Evolutionary conservation across 208 protist genomes (phyloP).

Genomic region (Kentomonas sorsogonicus): DNA sequence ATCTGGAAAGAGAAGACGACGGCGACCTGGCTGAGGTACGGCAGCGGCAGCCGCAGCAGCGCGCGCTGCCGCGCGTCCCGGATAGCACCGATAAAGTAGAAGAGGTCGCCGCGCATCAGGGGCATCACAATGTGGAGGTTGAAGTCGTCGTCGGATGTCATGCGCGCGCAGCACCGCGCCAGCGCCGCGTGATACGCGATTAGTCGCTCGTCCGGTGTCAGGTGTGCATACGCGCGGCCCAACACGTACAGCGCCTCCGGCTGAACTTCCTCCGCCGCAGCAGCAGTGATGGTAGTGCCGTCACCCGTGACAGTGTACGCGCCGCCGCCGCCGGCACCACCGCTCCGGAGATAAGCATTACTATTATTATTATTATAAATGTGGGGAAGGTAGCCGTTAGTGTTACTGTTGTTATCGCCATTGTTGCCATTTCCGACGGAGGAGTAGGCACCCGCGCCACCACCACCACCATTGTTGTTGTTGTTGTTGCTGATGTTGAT

Average conservation of each 20-base stretch:
- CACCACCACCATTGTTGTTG: slow-evolving; percentile 14
- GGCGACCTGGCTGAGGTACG: slow-evolving; percentile 52
- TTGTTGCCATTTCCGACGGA: slow-evolving; percentile 22
- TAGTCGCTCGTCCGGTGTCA: slow-evolving; percentile 24
- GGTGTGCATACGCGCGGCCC: slow-evolving; percentile 22
- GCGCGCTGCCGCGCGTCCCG: slow-evolving; percentile 14
- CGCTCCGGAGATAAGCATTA: too few species aligned
- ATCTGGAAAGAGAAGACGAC: slow-evolving; percentile 85
- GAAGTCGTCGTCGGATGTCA: slow-evolving; percentile 47
- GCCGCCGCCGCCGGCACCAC: too few species aligned
- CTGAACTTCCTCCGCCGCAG: too few species aligned
- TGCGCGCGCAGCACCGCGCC: slow-evolving; percentile 11
- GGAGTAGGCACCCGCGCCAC: slow-evolving; percentile 22
- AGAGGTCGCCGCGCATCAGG: slow-evolving; percentile 78
- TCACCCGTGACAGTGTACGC: too few species aligned
- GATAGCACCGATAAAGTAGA: slow-evolving; percentile 62
- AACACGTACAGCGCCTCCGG: slow-evolving; percentile 37
- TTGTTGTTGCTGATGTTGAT: too few species aligned
- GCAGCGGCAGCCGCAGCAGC: slow-evolving; percentile 20
- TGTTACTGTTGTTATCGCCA: background rate
- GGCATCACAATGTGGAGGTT: slow-evolving; percentile 89
- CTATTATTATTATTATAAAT: too few species aligned
- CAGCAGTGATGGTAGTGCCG: too few species aligned
- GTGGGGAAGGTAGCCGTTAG: too few species aligned
- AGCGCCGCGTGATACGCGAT: slow-evolving; percentile 41